Conservation (phyloP, 139 green algal genomes). For the Coelastrella sp. region DNA sequence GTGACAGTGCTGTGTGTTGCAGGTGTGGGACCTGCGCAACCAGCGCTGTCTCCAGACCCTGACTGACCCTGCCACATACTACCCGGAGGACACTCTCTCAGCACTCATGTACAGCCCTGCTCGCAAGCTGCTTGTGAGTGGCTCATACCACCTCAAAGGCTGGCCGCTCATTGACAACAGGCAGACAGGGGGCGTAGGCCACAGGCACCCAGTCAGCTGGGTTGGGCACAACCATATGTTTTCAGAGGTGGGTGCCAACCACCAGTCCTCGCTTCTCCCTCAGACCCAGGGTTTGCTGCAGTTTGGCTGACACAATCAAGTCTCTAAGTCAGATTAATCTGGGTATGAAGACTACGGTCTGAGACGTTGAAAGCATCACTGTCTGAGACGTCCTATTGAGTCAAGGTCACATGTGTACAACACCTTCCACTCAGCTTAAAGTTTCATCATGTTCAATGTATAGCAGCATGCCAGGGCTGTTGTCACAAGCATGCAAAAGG, state of each 20-base stretch:
- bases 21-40: constrained; percentile 46
- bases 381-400: too few relatives aligned
- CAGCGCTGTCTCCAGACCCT: constrained; percentile 40
- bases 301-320: not conserved
- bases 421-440: too few relatives aligned
- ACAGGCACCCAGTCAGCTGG: constrained; percentile 42
- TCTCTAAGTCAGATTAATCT: too few relatives aligned
- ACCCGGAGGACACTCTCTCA: constrained; percentile 12
- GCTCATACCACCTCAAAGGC: not conserved
- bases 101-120: not conserved
- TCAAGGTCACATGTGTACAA: too few relatives aligned
- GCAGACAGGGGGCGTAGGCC: not conserved
- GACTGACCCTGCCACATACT: not conserved
- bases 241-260: not conserved
- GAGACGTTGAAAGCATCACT: not conserved
- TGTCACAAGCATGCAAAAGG: too few relatives aligned
- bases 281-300: not conserved
- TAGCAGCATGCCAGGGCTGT: too few relatives aligned
- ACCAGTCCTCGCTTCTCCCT: too few relatives aligned
- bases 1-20: too few relatives aligned
- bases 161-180: constrained; percentile 26
- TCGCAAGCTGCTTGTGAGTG: constrained; percentile 20
- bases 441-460: too few relatives aligned
- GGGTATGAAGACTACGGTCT: not conserved
- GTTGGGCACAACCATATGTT: constrained; percentile 26